A percentile compares a stretch with the other conserved stretches of the same genome.
Conservation (phyloP, 768 basidiomycete genomes). For the Agaricus sinodeliciosus region DNA sequence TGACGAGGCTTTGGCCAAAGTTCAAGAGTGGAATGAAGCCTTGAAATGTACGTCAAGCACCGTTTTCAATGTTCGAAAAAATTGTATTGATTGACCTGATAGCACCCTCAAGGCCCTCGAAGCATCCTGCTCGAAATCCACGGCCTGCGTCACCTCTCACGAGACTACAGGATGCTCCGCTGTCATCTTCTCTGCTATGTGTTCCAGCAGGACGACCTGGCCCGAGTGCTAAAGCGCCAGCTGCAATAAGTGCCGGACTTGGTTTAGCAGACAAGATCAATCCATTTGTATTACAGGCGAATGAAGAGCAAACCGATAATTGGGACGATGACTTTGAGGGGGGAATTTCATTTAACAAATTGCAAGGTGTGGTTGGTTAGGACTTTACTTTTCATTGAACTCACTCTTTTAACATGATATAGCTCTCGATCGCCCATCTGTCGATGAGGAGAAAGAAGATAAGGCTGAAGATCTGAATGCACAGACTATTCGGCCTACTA, state of each 20-base stretch:
- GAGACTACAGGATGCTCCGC: slow-evolving; percentile 26
- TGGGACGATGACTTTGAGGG: slow-evolving; percentile 99
- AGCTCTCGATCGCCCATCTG: slow-evolving; percentile 58
- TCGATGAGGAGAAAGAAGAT: slow-evolving; percentile 46
- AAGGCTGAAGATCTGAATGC: slow-evolving; percentile 63
- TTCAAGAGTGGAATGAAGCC: slow-evolving; percentile 99
- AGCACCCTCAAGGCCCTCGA: slow-evolving; percentile 75
- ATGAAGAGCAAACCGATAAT: slow-evolving; percentile 87
- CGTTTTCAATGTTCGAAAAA: slow-evolving; percentile 6
- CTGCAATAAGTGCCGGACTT: slow-evolving; percentile 29
- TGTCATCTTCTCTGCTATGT: slow-evolving; percentile 25
- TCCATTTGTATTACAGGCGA: slow-evolving; percentile 61
- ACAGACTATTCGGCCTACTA: slow-evolving; percentile 68
- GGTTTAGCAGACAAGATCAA: slow-evolving; percentile 49
- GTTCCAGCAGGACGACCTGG: slow-evolving; percentile 22
- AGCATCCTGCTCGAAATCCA: slow-evolving; percentile 48
- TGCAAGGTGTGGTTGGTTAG: slow-evolving; percentile 43
- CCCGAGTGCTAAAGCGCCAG: slow-evolving; percentile 13
- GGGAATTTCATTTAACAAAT: slow-evolving; percentile 80
- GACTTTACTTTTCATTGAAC: neutral
- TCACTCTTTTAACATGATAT: slow-evolving; percentile 4
- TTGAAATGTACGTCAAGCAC: slow-evolving; percentile 60
- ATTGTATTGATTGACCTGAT: slow-evolving; percentile 7
- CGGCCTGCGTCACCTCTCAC: slow-evolving; percentile 42
- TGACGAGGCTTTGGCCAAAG: slow-evolving; percentile 89